Conservation (phyloP, 306 rosid genomes). For the Begonia loranthoides region DNA sequence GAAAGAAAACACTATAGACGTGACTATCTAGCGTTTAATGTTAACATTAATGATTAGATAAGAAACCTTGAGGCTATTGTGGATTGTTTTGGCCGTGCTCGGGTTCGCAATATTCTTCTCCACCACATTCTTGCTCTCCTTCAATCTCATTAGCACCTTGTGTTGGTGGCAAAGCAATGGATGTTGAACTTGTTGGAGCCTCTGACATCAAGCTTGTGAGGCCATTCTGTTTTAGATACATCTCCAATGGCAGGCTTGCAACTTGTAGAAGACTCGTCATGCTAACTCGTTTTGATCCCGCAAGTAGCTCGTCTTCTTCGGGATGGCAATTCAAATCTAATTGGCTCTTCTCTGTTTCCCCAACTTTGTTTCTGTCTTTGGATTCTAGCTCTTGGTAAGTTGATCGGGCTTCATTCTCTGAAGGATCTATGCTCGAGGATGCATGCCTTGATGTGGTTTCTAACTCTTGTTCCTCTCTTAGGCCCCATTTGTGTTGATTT, state of each 20-base stretch:
- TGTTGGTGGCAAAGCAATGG: slow-evolving; percentile 25
- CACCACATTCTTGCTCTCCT: slow-evolving; percentile 49
- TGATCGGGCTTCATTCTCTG: slow-evolving; percentile 47
- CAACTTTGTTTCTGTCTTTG: slow-evolving; percentile 42
- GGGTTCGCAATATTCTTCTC: slow-evolving; percentile 41
- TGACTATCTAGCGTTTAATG: too few relatives aligned
- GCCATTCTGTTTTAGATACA: slow-evolving; percentile 80
- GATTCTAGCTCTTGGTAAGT: slow-evolving; percentile 39
- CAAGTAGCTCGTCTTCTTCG: slow-evolving; percentile 37
- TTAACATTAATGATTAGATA: too few relatives aligned
- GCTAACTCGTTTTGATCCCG: slow-evolving; percentile 36
- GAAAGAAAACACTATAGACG: too few relatives aligned
- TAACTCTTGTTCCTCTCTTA: slow-evolving; percentile 67
- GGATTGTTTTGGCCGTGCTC: slow-evolving; percentile 34
- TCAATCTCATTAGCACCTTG: slow-evolving; percentile 52
- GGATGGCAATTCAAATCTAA: slow-evolving; percentile 82
- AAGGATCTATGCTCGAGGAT: slow-evolving; percentile 45
- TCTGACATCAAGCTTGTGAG: slow-evolving; percentile 67
- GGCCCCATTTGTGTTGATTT: slow-evolving; percentile 43
- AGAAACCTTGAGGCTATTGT: too few relatives aligned
- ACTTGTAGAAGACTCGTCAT: slow-evolving; percentile 76
- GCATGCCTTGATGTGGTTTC: slow-evolving; percentile 52
- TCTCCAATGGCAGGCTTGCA: slow-evolving; percentile 71
- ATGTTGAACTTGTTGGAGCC: slow-evolving; percentile 51
- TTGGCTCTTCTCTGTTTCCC: slow-evolving; percentile 53